These are phyloP conservation scores for Penicillium capsulatum DNA, from an alignment of 2,329 filamentous ascomycete species.

Conservation along the genomic window DNA sequence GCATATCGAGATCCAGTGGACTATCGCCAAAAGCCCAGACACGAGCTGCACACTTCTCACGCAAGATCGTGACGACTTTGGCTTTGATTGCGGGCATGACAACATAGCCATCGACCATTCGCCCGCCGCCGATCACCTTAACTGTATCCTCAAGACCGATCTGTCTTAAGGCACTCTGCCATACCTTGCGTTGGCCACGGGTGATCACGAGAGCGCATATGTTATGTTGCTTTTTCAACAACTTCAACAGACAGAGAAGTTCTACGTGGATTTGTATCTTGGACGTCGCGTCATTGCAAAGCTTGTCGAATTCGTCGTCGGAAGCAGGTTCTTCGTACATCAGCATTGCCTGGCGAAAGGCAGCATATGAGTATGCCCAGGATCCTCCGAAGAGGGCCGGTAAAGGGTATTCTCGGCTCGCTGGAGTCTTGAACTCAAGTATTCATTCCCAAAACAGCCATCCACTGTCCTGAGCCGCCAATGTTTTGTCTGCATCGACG, in stretches of 20 bases:
- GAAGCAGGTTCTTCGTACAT: slow-evolving; percentile 49
- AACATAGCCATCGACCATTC: slow-evolving; percentile 47
- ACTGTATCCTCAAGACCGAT: slow-evolving; percentile 43
- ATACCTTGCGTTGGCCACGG: slow-evolving; percentile 52
- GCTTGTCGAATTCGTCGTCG: slow-evolving; percentile 39
- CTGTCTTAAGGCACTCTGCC: slow-evolving; percentile 52
- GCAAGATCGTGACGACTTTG: slow-evolving; percentile 36
- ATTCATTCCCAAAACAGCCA: not conserved
- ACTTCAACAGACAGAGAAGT: slow-evolving; percentile 44
- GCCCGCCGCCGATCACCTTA: slow-evolving; percentile 52
- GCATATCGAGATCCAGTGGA: slow-evolving; percentile 56
- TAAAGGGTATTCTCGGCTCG: not conserved
- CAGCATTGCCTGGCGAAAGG: slow-evolving; percentile 54
- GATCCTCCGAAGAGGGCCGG: not conserved
- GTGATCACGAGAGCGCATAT: slow-evolving; percentile 52
- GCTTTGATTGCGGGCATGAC: slow-evolving; percentile 52
- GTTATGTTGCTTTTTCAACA: slow-evolving; percentile 28
- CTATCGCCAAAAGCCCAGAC: slow-evolving; percentile 61
- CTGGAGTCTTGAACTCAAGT: not conserved
- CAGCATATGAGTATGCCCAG: slow-evolving; percentile 50
- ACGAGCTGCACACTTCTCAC: slow-evolving; percentile 19
- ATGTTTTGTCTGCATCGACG: slow-evolving; percentile 57
- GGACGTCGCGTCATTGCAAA: slow-evolving; percentile 47
- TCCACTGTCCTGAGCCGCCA: slow-evolving; percentile 38
- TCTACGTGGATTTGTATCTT: slow-evolving; percentile 46